Evolutionary conservation across 768 basidiomycete species (phyloP), one percentile per base, ranked within the genome.

Genomic region (Rhizopogon salebrosus): DNA sequence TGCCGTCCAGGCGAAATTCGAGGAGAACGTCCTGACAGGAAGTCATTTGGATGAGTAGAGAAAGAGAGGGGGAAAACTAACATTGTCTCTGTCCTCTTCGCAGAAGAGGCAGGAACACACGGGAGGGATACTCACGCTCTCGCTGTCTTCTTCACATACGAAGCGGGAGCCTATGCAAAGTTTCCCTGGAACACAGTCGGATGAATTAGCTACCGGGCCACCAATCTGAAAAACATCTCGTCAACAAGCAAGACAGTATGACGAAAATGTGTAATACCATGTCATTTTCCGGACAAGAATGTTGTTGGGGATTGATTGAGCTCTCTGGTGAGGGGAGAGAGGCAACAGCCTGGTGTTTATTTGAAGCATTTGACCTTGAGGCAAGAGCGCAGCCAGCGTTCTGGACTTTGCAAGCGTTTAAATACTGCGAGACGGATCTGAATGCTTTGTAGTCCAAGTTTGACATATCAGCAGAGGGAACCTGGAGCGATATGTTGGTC

Each of bases 11-110:
- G 20, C 54, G 57, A 22, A 62, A 49, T 22, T 29, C 41, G 4
- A 53, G 56, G 22, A 66, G 56, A 16, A 57, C 36, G 8, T 60
- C 59, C 60, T 63, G 34, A n/a, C 38, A 16, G 22, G 10, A 35
- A 23, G 23, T 14, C 11, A 31, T 39, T 23, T 6, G 29, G 16
- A 31, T 4, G 27, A 4, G 23, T 26, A 13, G 36, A n/a, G 14
- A 20, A 36, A 37, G 23, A 48, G 41, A 23, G n/a, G 18, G 24
- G 29, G 22, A 52, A 24, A 5, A 29, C 41, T 55, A 18, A 55
- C 54, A 29, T 55, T 48, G 2, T 53, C 42, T 37, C 37, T 40
- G 36, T 55, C 34, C 20, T 42, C 41, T 31, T 55, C 52, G 41
- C 51, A 53, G 42, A 41, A n/a, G 45, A 22, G 11, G 27, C 11